Conservation (phyloP, 2,329 filamentous ascomycete genomes). For the Elsinoe batatas region DNA sequence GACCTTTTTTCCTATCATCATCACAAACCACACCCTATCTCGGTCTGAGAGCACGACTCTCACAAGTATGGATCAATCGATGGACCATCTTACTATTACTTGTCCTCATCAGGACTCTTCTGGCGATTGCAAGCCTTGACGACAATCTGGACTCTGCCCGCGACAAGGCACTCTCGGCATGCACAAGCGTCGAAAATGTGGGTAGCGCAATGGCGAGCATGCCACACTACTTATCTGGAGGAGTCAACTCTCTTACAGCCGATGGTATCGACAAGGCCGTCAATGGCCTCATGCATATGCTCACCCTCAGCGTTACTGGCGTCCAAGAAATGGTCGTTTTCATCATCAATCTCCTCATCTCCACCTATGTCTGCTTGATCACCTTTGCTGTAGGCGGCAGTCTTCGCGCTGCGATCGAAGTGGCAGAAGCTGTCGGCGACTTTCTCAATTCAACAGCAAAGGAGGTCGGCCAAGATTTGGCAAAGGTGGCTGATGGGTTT, state of each 20-base stretch:
- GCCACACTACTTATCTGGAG: slow-evolving; percentile 85
- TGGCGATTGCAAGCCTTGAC: slow-evolving; percentile 64
- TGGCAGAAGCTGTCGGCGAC: slow-evolving; percentile 51
- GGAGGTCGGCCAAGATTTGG: slow-evolving; percentile 47
- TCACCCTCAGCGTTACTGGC: slow-evolving; percentile 68
- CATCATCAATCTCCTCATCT: slow-evolving; percentile 81
- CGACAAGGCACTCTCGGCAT: slow-evolving; percentile 74
- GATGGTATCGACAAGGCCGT: slow-evolving; percentile 71
- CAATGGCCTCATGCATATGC: slow-evolving; percentile 65
- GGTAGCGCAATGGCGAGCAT: slow-evolving; percentile 96
- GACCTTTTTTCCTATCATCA: slow-evolving; percentile 38
- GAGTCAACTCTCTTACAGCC: slow-evolving; percentile 79
- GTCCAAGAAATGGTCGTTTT: slow-evolving; percentile 85
- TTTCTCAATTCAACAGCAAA: slow-evolving; percentile 52
- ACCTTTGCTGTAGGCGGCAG: slow-evolving; percentile 72
- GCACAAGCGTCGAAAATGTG: slow-evolving; percentile 82
- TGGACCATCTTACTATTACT: slow-evolving; percentile 89
- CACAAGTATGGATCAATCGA: slow-evolving; percentile 94
- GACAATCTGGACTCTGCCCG: slow-evolving; percentile 67
- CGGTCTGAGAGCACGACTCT: slow-evolving; percentile 76
- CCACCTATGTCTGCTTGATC: slow-evolving; percentile 83
- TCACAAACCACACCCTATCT: slow-evolving; percentile 67
- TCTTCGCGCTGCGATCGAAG: slow-evolving; percentile 57
- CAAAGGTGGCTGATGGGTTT: slow-evolving; percentile 33
- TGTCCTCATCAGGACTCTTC: slow-evolving; percentile 68